Percentiles rank a stretch among this genome's conserved stretches.
phyloP scores from a whole-genome alignment of 345 rosid genomes.

The Trapa bicornis region DNA sequence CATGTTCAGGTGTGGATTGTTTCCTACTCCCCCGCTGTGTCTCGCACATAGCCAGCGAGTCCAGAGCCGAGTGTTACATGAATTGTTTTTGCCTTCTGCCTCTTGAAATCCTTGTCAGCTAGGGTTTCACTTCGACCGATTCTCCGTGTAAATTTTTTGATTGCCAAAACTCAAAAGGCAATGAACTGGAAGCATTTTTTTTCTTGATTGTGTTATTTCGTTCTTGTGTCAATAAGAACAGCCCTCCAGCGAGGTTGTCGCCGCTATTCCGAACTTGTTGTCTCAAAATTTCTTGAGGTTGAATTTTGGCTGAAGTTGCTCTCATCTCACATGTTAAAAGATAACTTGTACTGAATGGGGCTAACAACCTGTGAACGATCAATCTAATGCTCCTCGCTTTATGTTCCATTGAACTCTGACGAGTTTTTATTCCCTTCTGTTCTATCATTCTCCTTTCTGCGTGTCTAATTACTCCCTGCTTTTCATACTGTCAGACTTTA shows the following conservation, averaged over 20 bases:
- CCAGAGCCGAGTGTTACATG: background rate
- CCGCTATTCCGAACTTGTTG: background rate
- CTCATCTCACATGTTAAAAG: background rate
- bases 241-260: background rate
- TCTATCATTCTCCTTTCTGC: background rate
- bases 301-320: background rate
- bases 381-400: background rate
- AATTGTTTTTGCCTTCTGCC: background rate
- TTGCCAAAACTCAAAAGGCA: background rate
- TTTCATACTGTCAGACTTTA: background rate
- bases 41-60: too few species aligned
- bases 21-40: too few species aligned
- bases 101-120: background rate
- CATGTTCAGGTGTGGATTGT: background rate
- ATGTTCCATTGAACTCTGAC: background rate
- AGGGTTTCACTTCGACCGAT: constrained; percentile 1
- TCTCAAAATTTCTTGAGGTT: background rate
- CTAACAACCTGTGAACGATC: background rate
- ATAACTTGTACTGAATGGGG: background rate
- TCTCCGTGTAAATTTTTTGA: background rate
- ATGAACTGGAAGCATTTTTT: background rate
- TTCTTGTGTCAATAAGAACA: background rate
- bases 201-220: background rate
- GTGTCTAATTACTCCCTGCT: background rate
- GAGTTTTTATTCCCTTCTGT: background rate